These are phyloP conservation scores for Cercospora canescens DNA, from an alignment of 2,329 filamentous ascomycete species.

Conservation along the genomic window DNA sequence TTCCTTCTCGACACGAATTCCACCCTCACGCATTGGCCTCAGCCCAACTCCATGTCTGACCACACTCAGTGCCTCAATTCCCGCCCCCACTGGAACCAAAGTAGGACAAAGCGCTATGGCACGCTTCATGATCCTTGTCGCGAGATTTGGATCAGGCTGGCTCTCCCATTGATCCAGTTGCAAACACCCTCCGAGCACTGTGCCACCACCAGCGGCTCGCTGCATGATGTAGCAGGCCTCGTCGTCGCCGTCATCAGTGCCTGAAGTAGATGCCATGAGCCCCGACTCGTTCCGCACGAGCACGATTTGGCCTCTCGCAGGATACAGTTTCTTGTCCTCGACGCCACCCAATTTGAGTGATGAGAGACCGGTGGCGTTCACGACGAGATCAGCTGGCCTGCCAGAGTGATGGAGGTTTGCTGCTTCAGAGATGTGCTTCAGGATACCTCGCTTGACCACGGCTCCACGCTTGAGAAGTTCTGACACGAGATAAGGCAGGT, in stretches of 20 bases:
- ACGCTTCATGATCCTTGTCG: slow-evolving; percentile 81
- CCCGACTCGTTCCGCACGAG: slow-evolving; percentile 77
- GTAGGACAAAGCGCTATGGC: slow-evolving; percentile 64
- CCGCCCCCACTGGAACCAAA: slow-evolving; percentile 61
- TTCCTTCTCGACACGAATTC: slow-evolving; percentile 75
- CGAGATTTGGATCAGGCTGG: slow-evolving; percentile 75
- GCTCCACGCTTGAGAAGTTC: slow-evolving; percentile 76
- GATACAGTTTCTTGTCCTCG: slow-evolving; percentile 69
- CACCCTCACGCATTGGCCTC: slow-evolving; percentile 71
- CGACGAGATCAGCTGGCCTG: slow-evolving; percentile 63
- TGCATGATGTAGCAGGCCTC: slow-evolving; percentile 83
- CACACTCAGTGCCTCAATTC: slow-evolving; percentile 71
- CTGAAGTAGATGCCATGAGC: slow-evolving; percentile 68
- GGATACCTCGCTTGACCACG: slow-evolving; percentile 47
- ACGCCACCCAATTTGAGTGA: slow-evolving; percentile 79
- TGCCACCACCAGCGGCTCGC: slow-evolving; percentile 76
- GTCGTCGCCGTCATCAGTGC: slow-evolving; percentile 70
- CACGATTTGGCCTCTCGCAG: slow-evolving; percentile 80
- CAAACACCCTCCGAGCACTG: slow-evolving; percentile 82
- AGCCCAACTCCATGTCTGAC: slow-evolving; percentile 81
- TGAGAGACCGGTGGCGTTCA: slow-evolving; percentile 84
- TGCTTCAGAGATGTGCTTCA: slow-evolving; percentile 72
- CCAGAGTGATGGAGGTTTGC: slow-evolving; percentile 59
- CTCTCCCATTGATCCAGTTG: slow-evolving; percentile 78
- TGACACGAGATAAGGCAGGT: slow-evolving; percentile 80